Conservation (phyloP, 305 asterid genomes). For the Coffea humblotiana region DNA sequence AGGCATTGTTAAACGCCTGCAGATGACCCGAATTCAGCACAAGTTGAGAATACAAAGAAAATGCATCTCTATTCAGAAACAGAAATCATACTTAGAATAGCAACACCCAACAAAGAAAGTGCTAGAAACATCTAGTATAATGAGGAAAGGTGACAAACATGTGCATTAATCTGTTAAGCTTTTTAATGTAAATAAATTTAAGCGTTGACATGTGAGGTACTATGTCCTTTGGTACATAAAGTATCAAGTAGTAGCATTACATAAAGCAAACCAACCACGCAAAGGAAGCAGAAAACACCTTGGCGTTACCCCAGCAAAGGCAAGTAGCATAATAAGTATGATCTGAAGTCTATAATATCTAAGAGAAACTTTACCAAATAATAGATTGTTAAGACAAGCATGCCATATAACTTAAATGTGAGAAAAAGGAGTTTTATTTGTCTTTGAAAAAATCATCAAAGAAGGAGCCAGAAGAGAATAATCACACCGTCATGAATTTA, state of each 20-base stretch:
- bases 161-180: neutral
- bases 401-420: neutral
- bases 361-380: neutral
- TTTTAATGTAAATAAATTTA: neutral
- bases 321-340: too few relatives aligned
- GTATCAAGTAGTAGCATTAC: neutral
- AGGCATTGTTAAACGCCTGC: constrained; percentile 71
- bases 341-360: neutral
- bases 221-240: neutral
- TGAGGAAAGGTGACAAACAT: neutral
- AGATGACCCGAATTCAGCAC: neutral
- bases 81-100: neutral
- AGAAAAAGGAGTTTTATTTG: neutral
- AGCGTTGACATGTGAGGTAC: neutral
- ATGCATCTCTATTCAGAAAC: neutral
- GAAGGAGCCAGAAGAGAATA: neutral
- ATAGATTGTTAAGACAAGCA: neutral
- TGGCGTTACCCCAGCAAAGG: neutral
- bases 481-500: neutral
- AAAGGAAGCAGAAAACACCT: neutral
- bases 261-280: neutral
- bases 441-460: neutral
- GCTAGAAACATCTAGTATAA: neutral
- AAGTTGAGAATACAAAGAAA: neutral
- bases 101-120: neutral